Percentiles rank a stretch among this genome's conserved stretches.
Evolutionary conservation across 2,329 filamentous ascomycete species (phyloP).

Genomic region (Fusarium clavum): DNA sequence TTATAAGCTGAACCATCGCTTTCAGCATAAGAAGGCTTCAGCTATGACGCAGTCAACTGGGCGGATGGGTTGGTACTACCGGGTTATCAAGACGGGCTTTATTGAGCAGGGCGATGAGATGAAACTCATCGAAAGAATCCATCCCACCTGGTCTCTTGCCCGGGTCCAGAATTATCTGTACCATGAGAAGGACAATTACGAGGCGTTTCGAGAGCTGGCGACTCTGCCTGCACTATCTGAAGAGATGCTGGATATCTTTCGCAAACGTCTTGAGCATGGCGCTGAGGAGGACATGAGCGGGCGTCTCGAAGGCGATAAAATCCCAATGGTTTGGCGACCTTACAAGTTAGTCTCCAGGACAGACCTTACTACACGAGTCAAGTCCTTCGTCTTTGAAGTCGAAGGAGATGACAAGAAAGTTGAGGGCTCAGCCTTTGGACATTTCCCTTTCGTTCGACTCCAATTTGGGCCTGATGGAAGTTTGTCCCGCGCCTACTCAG

Average conservation of each 20-base stretch:
- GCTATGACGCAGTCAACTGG: slow-evolving; percentile 23
- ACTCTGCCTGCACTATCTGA: slow-evolving; percentile 8
- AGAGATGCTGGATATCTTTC: slow-evolving; percentile 24
- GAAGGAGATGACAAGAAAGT: neutral
- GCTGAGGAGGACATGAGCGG: slow-evolving; percentile 32
- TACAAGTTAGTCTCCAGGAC: slow-evolving; percentile 21
- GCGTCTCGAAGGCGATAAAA: slow-evolving; percentile 15
- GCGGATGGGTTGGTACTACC: slow-evolving; percentile 35
- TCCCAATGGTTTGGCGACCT: slow-evolving; percentile 17
- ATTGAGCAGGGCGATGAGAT: slow-evolving; percentile 17
- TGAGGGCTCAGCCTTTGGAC: neutral
- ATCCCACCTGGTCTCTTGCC: slow-evolving; percentile 24
- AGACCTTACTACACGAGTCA: slow-evolving; percentile 6
- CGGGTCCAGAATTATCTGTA: slow-evolving; percentile 24
- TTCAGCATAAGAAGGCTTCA: slow-evolving; percentile 34
- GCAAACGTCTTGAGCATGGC: slow-evolving; percentile 7
- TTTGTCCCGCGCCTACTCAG: slow-evolving; percentile 25
- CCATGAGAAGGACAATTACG: slow-evolving; percentile 18
- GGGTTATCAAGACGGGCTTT: slow-evolving; percentile 19
- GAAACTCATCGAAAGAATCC: slow-evolving; percentile 15
- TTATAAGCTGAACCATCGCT: slow-evolving; percentile 39
- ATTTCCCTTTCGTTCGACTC: slow-evolving; percentile 23
- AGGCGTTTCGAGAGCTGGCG: slow-evolving; percentile 7
- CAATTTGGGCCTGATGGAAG: slow-evolving; percentile 14
- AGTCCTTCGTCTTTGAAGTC: slow-evolving; percentile 17